These are phyloP conservation scores for Phialophora tarda DNA, from an alignment of 2,329 filamentous ascomycete species.

Conservation along the genomic window DNA sequence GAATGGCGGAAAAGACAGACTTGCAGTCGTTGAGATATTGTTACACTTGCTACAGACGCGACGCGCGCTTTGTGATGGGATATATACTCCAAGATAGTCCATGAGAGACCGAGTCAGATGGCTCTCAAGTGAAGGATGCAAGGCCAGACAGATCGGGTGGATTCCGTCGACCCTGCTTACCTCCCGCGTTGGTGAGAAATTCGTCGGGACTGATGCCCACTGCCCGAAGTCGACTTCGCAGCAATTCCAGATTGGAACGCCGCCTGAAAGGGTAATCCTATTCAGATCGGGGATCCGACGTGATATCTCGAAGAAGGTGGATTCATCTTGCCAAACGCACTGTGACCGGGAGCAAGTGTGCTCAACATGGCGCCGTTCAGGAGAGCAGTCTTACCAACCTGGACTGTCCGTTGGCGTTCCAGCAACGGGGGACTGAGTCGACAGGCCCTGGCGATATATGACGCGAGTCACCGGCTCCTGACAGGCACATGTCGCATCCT, in stretches of 20 bases:
- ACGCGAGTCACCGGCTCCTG: background rate
- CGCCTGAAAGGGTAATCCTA: background rate
- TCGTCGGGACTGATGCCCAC: background rate
- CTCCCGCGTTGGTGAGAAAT: background rate
- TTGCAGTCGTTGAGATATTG: background rate
- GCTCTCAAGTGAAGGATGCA: background rate
- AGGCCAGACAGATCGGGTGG: background rate
- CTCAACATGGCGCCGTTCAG: no score
- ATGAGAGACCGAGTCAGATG: background rate
- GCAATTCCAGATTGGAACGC: background rate
- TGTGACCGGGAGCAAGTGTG: background rate
- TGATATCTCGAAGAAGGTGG: background rate
- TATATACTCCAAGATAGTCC: background rate
- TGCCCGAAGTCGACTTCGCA: background rate
- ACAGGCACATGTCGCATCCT: background rate
- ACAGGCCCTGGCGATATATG: background rate
- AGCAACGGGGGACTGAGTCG: background rate
- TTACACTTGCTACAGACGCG: background rate
- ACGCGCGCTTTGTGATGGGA: background rate
- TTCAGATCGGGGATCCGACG: background rate
- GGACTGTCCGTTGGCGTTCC: no score
- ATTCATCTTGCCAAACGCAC: background rate
- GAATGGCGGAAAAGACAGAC: background rate
- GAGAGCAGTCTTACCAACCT: background rate
- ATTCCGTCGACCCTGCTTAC: background rate